These are phyloP conservation scores for Metarhizium album DNA, from an alignment of 2,329 filamentous ascomycete species.

Conservation along the genomic window DNA sequence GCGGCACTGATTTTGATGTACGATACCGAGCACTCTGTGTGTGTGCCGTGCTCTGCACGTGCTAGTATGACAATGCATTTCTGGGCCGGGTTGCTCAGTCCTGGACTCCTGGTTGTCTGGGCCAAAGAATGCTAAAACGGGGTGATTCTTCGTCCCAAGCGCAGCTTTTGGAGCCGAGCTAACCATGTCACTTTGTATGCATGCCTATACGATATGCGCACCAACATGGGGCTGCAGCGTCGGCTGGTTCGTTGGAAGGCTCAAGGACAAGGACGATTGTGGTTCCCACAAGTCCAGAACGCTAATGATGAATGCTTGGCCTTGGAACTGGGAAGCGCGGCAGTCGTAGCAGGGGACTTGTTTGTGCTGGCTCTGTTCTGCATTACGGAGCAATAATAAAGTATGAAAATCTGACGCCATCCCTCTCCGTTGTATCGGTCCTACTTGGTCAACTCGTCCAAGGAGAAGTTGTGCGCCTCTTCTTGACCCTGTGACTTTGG, in stretches of 20 bases:
- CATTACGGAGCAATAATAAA: not conserved
- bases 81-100: not conserved
- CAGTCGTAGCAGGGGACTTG: not conserved
- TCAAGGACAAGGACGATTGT: not conserved
- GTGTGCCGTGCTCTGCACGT: not conserved
- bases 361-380: not conserved
- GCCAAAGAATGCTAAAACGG: not conserved
- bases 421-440: not conserved
- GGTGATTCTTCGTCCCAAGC: not conserved
- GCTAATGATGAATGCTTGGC: not conserved
- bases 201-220: not conserved
- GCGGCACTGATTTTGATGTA: not conserved
- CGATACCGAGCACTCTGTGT: not conserved
- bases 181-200: not conserved
- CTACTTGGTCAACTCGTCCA: not conserved
- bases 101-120: not conserved
- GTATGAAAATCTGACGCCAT: not conserved
- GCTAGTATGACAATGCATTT: not conserved
- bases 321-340: too few species aligned
- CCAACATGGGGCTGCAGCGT: not conserved
- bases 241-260: not conserved
- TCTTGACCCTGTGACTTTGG: not conserved
- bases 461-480: not conserved
- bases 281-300: not conserved
- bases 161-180: not conserved